Evolutionary conservation across 2,329 filamentous ascomycete genomes (phyloP).

Genomic region (Didymella glomerata): DNA sequence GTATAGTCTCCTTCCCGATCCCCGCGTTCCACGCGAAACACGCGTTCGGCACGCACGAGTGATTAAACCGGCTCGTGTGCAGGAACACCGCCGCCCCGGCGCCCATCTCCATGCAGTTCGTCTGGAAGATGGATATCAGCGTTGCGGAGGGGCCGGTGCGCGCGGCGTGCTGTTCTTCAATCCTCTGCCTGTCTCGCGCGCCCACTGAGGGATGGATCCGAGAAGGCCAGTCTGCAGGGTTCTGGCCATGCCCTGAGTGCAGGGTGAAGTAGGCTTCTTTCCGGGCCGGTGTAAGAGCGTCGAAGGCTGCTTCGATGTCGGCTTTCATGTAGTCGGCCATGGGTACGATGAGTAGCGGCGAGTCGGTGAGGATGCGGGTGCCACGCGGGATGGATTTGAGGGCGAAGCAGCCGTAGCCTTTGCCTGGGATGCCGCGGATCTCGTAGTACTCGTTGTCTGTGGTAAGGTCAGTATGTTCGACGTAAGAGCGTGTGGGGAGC

Average conservation of each 20-base stretch:
- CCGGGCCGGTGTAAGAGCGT: constrained; percentile 30
- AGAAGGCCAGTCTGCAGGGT: constrained; percentile 39
- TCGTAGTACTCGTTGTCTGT: constrained; percentile 42
- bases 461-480: too few species aligned
- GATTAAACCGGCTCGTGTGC: constrained; percentile 52
- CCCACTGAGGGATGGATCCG: constrained; percentile 34
- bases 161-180: constrained; percentile 45
- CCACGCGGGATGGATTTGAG: constrained; percentile 46
- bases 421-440: constrained; percentile 45
- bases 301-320: constrained; percentile 45
- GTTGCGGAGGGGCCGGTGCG: constrained; percentile 33
- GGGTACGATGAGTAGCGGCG: constrained; percentile 49
- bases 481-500: too few species aligned
- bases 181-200: constrained; percentile 32
- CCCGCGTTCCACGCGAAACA: constrained; percentile 47
- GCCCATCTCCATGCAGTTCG: constrained; percentile 52
- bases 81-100: constrained; percentile 49
- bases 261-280: constrained; percentile 39
- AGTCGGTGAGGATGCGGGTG: constrained; percentile 53
- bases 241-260: constrained; percentile 41
- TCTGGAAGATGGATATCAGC: constrained; percentile 51
- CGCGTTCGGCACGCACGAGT: constrained; percentile 54
- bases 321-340: constrained; percentile 42
- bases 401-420: constrained; percentile 56
- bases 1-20: constrained; percentile 44